phyloP scores from a whole-genome alignment of 768 basidiomycete species.

The Russula earlei region DNA sequence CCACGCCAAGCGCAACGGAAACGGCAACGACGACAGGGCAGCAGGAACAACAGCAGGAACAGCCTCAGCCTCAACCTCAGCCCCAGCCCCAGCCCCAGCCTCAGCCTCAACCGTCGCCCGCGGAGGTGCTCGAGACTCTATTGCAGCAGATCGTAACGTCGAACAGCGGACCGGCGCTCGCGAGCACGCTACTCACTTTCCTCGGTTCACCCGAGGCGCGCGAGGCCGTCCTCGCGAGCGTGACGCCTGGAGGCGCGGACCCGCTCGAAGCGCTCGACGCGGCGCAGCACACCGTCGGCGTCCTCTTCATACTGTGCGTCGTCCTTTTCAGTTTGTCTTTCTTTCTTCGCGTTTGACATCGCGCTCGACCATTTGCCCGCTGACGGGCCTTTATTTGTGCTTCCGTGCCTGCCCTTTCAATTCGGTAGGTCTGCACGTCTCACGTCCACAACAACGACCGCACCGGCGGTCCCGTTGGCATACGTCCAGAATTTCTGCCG shows the following conservation, averaged over 20 bases:
- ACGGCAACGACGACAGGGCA: not conserved
- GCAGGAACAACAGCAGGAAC: not conserved
- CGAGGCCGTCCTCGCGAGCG: not conserved
- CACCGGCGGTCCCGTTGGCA: conserved; percentile 1
- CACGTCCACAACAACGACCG: not conserved
- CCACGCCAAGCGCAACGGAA: not conserved
- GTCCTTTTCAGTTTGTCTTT: not conserved
- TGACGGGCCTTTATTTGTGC: no score
- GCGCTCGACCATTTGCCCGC: no score
- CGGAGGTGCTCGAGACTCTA: conserved; percentile 1
- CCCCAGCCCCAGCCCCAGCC: no score
- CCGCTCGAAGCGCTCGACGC: conserved; percentile 13
- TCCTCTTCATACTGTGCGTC: conserved; percentile 13
- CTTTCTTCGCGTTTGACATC: not conserved
- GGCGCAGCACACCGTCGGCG: conserved; percentile 7
- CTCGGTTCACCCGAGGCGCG: not conserved
- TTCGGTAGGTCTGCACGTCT: conserved; percentile 16
- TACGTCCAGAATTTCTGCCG: conserved; percentile 48
- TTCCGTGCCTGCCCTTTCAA: no score
- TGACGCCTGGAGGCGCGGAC: conserved; percentile 3
- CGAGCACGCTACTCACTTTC: not conserved
- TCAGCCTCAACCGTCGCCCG: not conserved
- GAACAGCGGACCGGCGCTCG: not conserved
- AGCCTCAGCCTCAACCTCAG: no score
- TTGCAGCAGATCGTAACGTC: conserved; percentile 7